Percentiles rank a stretch among this genome's conserved stretches.
phyloP scores from a whole-genome alignment of 345 rosid species.

The Arabis hirsuta region DNA sequence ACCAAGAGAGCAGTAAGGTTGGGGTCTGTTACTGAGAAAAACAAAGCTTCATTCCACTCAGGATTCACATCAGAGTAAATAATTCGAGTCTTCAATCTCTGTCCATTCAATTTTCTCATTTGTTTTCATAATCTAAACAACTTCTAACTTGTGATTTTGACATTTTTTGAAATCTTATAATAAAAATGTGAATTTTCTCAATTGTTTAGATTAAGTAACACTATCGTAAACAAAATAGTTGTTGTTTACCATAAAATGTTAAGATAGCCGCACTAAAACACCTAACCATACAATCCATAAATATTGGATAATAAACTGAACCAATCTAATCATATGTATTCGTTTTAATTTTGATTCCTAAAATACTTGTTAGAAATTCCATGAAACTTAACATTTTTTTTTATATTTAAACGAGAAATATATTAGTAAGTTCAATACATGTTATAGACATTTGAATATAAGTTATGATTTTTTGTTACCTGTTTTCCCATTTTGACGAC shows the following conservation, averaged over 20 bases:
- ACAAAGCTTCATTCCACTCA: constrained; percentile 88
- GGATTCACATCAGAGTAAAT: constrained; percentile 80
- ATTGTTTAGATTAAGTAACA: too few relatives aligned
- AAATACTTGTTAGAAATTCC: too few relatives aligned
- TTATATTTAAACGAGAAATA: not conserved
- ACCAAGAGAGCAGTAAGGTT: constrained; percentile 57
- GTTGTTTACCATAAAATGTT: not conserved
- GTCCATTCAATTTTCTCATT: constrained; percentile 36
- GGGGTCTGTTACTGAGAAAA: constrained; percentile 74
- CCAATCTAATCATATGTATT: not conserved
- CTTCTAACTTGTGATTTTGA: too few relatives aligned
- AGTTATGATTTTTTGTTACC: constrained; percentile 45
- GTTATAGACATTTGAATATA: not conserved
- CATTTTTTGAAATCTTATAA: too few relatives aligned
- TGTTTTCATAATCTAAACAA: not conserved
- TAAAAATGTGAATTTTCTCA: not conserved
- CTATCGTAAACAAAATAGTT: too few relatives aligned
- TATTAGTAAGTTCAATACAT: too few relatives aligned
- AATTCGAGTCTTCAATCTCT: constrained; percentile 86
- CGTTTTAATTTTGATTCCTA: too few relatives aligned
- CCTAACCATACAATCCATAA: too few relatives aligned
- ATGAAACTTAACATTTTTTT: too few relatives aligned
- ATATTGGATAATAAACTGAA: too few relatives aligned
- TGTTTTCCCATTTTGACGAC: constrained; percentile 76
- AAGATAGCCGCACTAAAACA: not conserved